Percentiles rank a stretch among this genome's conserved stretches.
phyloP scores from a whole-genome alignment of 2,329 filamentous ascomycete species.

The Monosporascus sp. region DNA sequence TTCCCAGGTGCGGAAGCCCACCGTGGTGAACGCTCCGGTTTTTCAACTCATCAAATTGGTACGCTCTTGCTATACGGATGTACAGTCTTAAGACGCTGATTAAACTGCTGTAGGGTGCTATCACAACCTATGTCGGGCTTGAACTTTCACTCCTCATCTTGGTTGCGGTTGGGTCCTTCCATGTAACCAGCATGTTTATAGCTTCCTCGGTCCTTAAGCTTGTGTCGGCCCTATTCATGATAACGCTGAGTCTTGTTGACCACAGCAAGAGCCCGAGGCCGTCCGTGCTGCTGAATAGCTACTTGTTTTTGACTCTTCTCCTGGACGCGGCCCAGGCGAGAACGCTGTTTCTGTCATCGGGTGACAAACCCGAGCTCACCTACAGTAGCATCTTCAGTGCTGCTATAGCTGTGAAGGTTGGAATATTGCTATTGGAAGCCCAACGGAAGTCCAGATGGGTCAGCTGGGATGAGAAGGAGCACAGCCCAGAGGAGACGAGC shows the following conservation, averaged over 20 bases:
- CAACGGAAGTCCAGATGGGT: conserved; percentile 34
- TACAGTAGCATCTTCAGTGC: conserved; percentile 31
- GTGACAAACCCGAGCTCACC: conserved; percentile 6
- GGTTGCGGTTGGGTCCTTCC: conserved; percentile 6
- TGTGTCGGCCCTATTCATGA: conserved; percentile 18
- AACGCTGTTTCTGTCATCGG: conserved; percentile 34
- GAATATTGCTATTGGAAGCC: conserved; percentile 34
- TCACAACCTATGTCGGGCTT: conserved; percentile 16
- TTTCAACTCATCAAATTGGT: conserved; percentile 25
- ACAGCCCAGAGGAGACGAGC: conserved; percentile 32
- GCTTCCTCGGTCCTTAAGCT: conserved; percentile 23
- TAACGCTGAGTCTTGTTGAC: conserved; percentile 8
- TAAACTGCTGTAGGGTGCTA: conserved; percentile 9
- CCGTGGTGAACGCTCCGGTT: conserved; percentile 22
- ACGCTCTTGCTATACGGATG: conserved; percentile 4
- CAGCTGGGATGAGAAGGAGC: conserved; percentile 30
- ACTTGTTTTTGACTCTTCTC: conserved; percentile 36
- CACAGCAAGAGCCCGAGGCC: conserved; percentile 27
- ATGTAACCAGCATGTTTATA: conserved; percentile 22
- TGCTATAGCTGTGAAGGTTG: conserved; percentile 30
- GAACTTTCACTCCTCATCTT: conserved; percentile 24
- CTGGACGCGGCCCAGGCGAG: conserved; percentile 39
- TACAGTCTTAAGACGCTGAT: conserved; percentile 5
- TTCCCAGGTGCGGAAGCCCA: conserved; percentile 24
- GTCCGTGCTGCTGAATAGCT: conserved; percentile 37